A percentile compares a stretch with the other conserved stretches of the same genome.
Conservation (phyloP, 768 basidiomycete species). For the Suillus clintonianus region DNA sequence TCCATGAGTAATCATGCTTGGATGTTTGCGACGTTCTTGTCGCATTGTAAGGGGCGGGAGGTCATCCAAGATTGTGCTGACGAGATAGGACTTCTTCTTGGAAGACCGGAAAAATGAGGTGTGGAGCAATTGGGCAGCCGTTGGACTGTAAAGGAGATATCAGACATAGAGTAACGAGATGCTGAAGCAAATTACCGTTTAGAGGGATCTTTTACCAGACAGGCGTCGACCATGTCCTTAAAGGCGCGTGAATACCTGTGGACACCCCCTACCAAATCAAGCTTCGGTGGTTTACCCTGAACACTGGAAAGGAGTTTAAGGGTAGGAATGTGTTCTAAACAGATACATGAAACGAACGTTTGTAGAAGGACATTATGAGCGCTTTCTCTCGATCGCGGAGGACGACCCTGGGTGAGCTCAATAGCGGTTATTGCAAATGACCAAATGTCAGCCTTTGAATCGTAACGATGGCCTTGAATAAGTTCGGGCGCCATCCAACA, state of each 20-base stretch:
- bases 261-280: constrained; percentile 71
- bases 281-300: constrained; percentile 73
- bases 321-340: constrained; percentile 1
- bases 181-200: constrained; percentile 50
- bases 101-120: constrained; percentile 78
- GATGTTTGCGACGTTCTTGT: constrained; percentile 63
- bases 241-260: constrained; percentile 80
- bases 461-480: constrained; percentile 81
- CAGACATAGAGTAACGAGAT: neutral
- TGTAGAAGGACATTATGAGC: constrained; percentile 74
- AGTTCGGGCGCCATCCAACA: constrained; percentile 99
- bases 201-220: constrained; percentile 82
- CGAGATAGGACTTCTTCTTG: constrained; percentile 79
- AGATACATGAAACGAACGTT: constrained; percentile 48
- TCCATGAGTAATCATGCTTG: constrained; percentile 37
- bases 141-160: constrained; percentile 51
- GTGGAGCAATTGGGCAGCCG: constrained; percentile 74
- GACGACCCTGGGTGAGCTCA: constrained; percentile 84
- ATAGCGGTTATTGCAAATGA: constrained; percentile 95
- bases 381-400: constrained; percentile 79
- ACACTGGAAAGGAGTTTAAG: constrained; percentile 45
- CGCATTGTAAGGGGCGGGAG: constrained; percentile 73
- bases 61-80: constrained; percentile 71
- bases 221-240: constrained; percentile 80
- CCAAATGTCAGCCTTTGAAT: constrained; percentile 92